phyloP scores from a whole-genome alignment of 2,329 filamentous ascomycete genomes.

The Venturia carpophila region DNA sequence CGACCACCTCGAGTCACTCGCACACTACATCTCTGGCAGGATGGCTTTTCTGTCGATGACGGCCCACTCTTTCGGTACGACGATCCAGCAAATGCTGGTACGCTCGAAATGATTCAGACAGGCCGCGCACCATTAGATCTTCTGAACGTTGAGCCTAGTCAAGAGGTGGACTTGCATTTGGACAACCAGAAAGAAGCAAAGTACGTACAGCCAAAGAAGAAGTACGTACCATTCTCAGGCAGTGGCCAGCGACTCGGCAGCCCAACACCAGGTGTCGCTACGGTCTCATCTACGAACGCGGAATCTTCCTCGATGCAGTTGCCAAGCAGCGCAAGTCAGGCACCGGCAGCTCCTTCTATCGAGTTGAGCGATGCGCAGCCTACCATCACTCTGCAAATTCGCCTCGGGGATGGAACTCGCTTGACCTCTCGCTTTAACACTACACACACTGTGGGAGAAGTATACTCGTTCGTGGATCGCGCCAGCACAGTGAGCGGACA shows the following conservation, averaged over 20 bases:
- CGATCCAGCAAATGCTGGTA: slow-evolving; percentile 64
- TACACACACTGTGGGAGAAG: slow-evolving; percentile 65
- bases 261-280: slow-evolving; percentile 57
- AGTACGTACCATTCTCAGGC: slow-evolving; percentile 68
- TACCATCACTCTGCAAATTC: slow-evolving; percentile 63
- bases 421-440: slow-evolving; percentile 77
- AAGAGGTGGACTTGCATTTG: slow-evolving; percentile 72
- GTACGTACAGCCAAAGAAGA: slow-evolving; percentile 63
- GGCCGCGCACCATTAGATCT: slow-evolving; percentile 70
- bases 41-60: slow-evolving; percentile 81
- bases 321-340: slow-evolving; percentile 56
- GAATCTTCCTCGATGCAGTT: slow-evolving; percentile 31
- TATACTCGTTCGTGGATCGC: slow-evolving; percentile 67
- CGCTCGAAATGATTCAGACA: slow-evolving; percentile 66
- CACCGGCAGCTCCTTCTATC: slow-evolving; percentile 31
- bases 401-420: slow-evolving; percentile 68
- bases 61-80: slow-evolving; percentile 71
- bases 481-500: slow-evolving; percentile 50
- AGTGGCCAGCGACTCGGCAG: slow-evolving; percentile 67
- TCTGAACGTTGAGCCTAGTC: slow-evolving; percentile 66
- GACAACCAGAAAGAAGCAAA: slow-evolving; percentile 65
- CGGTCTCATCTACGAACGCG: slow-evolving; percentile 26
- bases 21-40: slow-evolving; percentile 69
- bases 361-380: slow-evolving; percentile 59
- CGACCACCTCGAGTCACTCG: slow-evolving; percentile 52